Evolutionary conservation across 192 early-diverging fungal species (phyloP), one percentile per base, ranked within the genome.

Genomic region (Entomortierella chlamydospora): DNA sequence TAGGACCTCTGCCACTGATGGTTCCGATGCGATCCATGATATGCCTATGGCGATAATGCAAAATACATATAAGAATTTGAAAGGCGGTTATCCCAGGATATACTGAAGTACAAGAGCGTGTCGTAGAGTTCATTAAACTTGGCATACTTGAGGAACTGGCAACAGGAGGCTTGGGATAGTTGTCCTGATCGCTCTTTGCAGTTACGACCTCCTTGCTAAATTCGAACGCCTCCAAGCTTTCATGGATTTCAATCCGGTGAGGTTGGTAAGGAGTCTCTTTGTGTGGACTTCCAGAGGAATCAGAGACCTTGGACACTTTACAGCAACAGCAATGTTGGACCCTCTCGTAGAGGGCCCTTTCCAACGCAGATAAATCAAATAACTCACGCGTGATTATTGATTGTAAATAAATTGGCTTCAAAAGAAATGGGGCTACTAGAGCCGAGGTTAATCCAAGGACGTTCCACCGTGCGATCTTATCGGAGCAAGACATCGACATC

Each of bases 391-490:
- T 85, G 0, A 86, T 72, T 28, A 98, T 80, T 0, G 88, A 83
- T 1, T 60, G 33, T 3, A 98, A 77, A 65, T 91, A 93, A 11
- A 98, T 73, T 0, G 96, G 95, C 17, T 81, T 50, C 23, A 91
- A 76, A 18, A 93, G 55, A n/a, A 81, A 64, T 3, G 76, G 68
- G 0, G 90, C 74, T 0, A 98, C 70, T 18, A 96, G 66, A 8
- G 89, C 86, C 0, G 94, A 94, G 47, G 89, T 87, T 2, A 97
- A 70, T 2, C 96, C 96, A 28, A 97, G 70, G 22, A 92, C 86
- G 59, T 88, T 92, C 97, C 97, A 98, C 33, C 87, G 88, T 0
- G 94, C 93, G 17, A 98, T 87, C 78, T 98, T 98, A 84, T 98
- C 97, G 72, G 93, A 95, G 72, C 92, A 93, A 7, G 91, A 92